Evolutionary conservation across 495 filamentous ascomycete genomes (phyloP), one percentile per base, ranked within the genome.

Genomic region (Massariosphaeria phaeospora): DNA sequence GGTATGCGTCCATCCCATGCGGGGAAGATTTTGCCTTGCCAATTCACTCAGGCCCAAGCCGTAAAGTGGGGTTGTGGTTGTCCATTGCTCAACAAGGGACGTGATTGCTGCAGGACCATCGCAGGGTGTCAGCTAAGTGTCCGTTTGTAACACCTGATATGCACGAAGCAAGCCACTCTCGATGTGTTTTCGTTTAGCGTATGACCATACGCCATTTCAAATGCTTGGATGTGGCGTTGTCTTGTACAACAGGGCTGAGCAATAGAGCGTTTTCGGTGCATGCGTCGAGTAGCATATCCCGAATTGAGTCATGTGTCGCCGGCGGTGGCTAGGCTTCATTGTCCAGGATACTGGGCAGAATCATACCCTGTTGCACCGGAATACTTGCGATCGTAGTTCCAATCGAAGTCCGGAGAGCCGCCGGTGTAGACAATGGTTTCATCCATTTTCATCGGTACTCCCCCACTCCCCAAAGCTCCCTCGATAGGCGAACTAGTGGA

Each of bases 391-490:
- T 58, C 54, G 44, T 54, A 46, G 20, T 23, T 50, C 53, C 54
- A 62, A 18, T 44, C 53, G 26, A 48, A 59, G 15, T 55, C 61
- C 21, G 61, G 61, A 26, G 54, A 58, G 9, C 35, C 39, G 29
- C 55, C 55, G 36, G 54, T 63, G 46, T 63, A 63, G 40, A 59
- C 48, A 41, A 55, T 10, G 18, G 61, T 56, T 46, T 59, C 50
- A 36, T 63, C 61, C 36, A 52, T 2, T 38, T 33, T 50, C 13
- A 43, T 8, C 18, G 54, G 45, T 49, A 25, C 26, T 10, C 29
- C 27, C 15, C 33, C 48, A 42, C 6, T 18, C 20, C 38, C 50
- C 21, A 48, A 18, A 11, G 36, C 38, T 8, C 44, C 38, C 21
- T 57, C 49, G 36, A 50, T 41, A 9, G 60, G 41, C 13, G 44